Base-by-base conservation (phyloP, 2,329 filamentous ascomycete species). In the Cephalotrichum gorgonifer region DNA sequence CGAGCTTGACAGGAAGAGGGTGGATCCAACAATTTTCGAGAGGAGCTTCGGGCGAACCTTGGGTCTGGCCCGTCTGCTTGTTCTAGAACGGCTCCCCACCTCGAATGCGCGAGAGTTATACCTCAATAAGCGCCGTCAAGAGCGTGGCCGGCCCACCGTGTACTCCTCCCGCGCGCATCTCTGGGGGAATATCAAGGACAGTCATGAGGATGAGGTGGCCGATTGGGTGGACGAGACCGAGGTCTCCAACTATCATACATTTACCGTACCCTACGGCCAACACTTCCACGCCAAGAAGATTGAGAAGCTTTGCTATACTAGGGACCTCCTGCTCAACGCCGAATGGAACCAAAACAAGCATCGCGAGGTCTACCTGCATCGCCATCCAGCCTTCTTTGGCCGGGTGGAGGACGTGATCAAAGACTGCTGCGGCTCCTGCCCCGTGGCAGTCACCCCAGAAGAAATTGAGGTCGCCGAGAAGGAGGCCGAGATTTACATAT, bases 21-120 rank as follows among this genome's bases (percentile, higher is more conserved):
- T 95, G 48, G 88, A 95, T 56, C 88, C 88, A 5, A 94, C 87
- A 22, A 89, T 95, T 44, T 94, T 86, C 53, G 88, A 95, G 64
- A 73, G 88, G 44, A 88, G 81, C 50, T 94, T 94, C 57, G 74
- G 74, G 45, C 74, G 85, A 35, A 89, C 85, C 0, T 71, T 87
- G 23, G 88, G 88, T 2, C 75, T 95, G 20, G 87, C 88, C 25
- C 76, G 88, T 43, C 73, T 95, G 2, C 71, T 95, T 6, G 83
- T 95, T 6, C 71, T 94, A 1, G 88, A 95, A 61, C 81, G 83
- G 42, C 72, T 94, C 2, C 88, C 88, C 0, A 86, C 79, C 2
- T 72, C 75, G 2, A 69, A 68, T 11, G 82, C 86, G 35, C 74
- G 88, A 48, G 85, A 91, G 6, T 60, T 68, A 0, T 94, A 93